Conservation (phyloP, 1,284 basidiomycete genomes). For the Apiotrichum sp. region DNA sequence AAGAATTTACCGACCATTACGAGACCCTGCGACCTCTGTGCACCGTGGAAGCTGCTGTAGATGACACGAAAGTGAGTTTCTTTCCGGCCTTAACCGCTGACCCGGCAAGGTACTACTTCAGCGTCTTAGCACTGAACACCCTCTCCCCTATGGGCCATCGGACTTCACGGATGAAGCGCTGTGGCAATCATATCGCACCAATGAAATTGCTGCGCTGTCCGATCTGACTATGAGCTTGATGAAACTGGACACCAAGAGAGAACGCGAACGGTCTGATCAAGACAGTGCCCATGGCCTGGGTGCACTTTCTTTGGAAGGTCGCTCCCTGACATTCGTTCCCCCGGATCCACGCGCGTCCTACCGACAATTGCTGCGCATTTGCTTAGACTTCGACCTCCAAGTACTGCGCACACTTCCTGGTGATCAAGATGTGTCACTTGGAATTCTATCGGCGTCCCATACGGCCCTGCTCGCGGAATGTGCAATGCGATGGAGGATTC, state of each 20-base stretch:
- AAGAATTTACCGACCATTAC: conserved; percentile 12
- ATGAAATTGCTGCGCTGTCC: conserved; percentile 78
- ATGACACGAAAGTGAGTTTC: conserved; percentile 69
- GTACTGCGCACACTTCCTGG: conserved; percentile 86
- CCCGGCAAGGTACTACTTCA: conserved; percentile 70
- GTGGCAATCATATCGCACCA: conserved; percentile 74
- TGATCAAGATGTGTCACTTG: conserved; percentile 90
- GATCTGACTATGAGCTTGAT: conserved; percentile 7
- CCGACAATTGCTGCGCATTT: conserved; percentile 72
- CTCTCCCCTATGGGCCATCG: conserved; percentile 76
- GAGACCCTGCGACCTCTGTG: conserved; percentile 17
- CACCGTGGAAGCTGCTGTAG: conserved; percentile 63
- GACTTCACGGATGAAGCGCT: conserved; percentile 77
- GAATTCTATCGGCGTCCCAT: conserved; percentile 78
- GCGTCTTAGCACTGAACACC: conserved; percentile 74
- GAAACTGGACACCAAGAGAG: conserved; percentile 16
- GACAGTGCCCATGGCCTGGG: conserved; percentile 57
- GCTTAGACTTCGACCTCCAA: conserved; percentile 80
- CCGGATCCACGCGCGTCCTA: conserved; percentile 81
- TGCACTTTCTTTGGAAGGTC: conserved; percentile 19
- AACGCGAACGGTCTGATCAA: conserved; percentile 5
- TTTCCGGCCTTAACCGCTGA: conserved; percentile 11
- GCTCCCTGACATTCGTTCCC: conserved; percentile 66
- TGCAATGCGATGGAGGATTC: conserved; percentile 81
- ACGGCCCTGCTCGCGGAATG: conserved; percentile 81